Base-by-base conservation (phyloP, 805 yeast species). In the Wickerhamiella sorbophila region DNA sequence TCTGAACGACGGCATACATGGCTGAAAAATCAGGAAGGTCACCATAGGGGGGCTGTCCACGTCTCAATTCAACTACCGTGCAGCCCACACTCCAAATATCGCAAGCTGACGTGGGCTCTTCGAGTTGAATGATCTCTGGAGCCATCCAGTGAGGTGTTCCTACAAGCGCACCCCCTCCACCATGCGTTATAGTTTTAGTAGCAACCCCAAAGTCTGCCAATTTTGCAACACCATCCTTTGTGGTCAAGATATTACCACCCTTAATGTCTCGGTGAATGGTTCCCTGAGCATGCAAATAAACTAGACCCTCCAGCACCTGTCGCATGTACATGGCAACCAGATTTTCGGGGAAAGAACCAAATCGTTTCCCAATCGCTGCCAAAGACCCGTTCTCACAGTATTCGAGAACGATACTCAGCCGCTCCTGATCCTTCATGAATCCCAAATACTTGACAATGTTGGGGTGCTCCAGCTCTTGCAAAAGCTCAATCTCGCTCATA, bases 101-200 rank as follows among this genome's bases (percentile, higher is more conserved):
- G 2, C 94, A 83, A 1, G 93, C 80, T 0, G 88, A 75, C 8
- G 93, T 78, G 1, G 88, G 80, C 18, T 48, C 53, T 53, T 79
- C 82, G 51, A 85, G 77, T 33, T 78, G 67, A 3, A 91, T 81
- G 2, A 93, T 77, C 56, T 91, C 98, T 0, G 98, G 98, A 0
- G 98, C 96, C 95, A 91, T 87, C 97, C 97, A 91, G 56, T 88
- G 82, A 0, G 96, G 94, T 0, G 97, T 85, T 1, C 98, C 98
- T 14, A 74, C 75, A 2, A 70, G 67, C n/a, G 40, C 42, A 5
- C 55, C 42, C 26, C 52, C 46, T 26, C 45, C 32, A 3, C 39
- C 45, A 54, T 56, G n/a, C 44, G 44, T 35, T 41, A 48, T 44
- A 43, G 55, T 48, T 57, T 65, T 66, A 4, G 79, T 71, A 16